Conservation (phyloP, 2,329 filamentous ascomycete species). For the Cladosporium sphaerospermum region DNA sequence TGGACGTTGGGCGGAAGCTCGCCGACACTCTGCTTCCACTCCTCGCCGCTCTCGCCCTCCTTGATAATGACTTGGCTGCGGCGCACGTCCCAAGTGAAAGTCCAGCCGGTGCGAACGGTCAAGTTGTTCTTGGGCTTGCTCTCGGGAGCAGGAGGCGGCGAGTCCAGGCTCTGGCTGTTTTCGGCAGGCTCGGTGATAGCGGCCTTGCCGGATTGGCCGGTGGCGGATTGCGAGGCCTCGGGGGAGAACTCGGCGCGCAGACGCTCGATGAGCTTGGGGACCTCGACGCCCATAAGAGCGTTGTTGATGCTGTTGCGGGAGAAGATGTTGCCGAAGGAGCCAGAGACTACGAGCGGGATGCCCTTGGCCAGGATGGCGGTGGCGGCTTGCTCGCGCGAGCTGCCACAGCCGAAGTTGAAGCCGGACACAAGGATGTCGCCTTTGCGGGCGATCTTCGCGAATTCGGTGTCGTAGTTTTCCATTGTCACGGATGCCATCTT, state of each 20-base stretch:
- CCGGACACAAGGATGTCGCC: conserved; percentile 80
- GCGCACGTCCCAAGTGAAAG: conserved; percentile 70
- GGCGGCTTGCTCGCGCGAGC: conserved; percentile 77
- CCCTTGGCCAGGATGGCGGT: conserved; percentile 77
- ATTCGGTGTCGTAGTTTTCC: conserved; percentile 82
- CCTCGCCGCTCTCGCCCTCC: conserved; percentile 60
- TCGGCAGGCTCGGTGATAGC: conserved; percentile 46
- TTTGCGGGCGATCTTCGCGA: conserved; percentile 55
- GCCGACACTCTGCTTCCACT: conserved; percentile 75
- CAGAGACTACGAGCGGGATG: conserved; percentile 73
- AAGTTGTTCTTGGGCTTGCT: conserved; percentile 45
- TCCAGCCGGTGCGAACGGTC: conserved; percentile 77
- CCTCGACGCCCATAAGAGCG: conserved; percentile 64
- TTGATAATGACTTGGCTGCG: conserved; percentile 64
- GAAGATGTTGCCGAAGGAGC: conserved; percentile 82
- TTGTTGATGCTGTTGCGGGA: conserved; percentile 74
- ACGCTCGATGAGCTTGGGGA: conserved; percentile 59
- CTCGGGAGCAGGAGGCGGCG: conserved; percentile 37
- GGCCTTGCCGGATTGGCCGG: conserved; percentile 24
- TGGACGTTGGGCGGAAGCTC: conserved; percentile 82
- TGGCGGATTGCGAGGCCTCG: conserved; percentile 14
- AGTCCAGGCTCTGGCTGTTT: conserved; percentile 48
- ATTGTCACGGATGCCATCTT: conserved; percentile 88
- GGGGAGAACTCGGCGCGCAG: conserved; percentile 51
- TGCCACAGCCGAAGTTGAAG: conserved; percentile 84